Evolutionary conservation across 208 protist genomes (phyloP).

Genomic region (Trypanosoma vivax): DNA sequence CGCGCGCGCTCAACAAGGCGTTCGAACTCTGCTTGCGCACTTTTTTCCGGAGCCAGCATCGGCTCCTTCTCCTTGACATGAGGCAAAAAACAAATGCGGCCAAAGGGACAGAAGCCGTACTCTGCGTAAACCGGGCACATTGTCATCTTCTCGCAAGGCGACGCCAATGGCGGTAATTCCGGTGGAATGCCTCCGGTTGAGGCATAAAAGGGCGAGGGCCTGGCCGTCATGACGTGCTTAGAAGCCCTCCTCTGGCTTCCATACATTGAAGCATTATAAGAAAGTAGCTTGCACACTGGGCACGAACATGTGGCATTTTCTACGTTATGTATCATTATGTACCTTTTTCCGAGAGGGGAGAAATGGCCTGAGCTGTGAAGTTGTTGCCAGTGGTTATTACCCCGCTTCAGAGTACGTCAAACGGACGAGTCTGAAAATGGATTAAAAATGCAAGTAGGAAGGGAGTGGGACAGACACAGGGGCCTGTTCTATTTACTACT

Average conservation of each 20-base stretch:
- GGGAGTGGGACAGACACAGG: no score
- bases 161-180: constrained; percentile 23
- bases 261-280: constrained; percentile 61
- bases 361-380: background rate
- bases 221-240: constrained; percentile 61
- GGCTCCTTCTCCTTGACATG: constrained; percentile 29
- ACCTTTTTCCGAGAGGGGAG: background rate
- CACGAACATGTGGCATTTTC: constrained; percentile 35
- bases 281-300: constrained; percentile 61
- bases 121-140: constrained; percentile 56
- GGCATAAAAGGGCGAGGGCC: constrained; percentile 53
- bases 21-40: constrained; percentile 47
- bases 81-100: constrained; percentile 60
- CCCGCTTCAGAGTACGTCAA: no score
- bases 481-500: no score
- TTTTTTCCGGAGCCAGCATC: constrained; percentile 21
- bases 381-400: no score
- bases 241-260: constrained; percentile 70
- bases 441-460: no score
- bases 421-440: no score
- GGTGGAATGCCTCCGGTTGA: constrained; percentile 32
- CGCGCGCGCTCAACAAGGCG: constrained; percentile 36
- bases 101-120: constrained; percentile 81
- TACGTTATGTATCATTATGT: background rate
- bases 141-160: constrained; percentile 7